Base-by-base conservation (phyloP, 257 asterid species). In the Dorcoceras hygrometricum region DNA sequence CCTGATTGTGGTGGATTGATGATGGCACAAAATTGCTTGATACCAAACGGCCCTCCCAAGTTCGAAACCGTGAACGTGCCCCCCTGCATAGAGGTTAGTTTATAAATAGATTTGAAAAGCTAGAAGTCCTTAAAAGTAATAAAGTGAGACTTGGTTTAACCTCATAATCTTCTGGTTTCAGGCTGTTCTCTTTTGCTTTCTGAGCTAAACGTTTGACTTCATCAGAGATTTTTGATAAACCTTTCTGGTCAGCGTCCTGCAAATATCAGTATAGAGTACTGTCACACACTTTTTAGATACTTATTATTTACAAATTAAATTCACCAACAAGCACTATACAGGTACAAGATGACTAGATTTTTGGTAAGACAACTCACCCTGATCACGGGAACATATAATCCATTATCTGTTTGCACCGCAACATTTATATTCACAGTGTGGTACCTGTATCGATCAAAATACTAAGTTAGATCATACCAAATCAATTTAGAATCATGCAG, bases 171-270 rank as follows among this genome's bases (percentile, higher is more conserved):
- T 83, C 90, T 29, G 99, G 98, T 79, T 87, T 90, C 72, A 94
- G 82, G 75, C 84, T 94, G 86, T 90, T 94, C 14, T 82, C 95
- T 73, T 69, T 87, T 23, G 99, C 99, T 73, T 81, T 94, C 75
- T 82, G 89, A 65, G 99, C 98, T 54, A 94, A 66, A 65, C 71
- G 71, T 73, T 86, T 90, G 48, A 94, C 98, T 80, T 94, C 98
- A 68, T 94, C 93, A n/a, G 89, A 76, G 58, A 94, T 89, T 64
- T 59, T 79, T 8, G 96, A 83, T 48, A 94, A 76, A 57, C 99
- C 96, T 83, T 90, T 94, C 91, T 90, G 89, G 83, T 94, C 99
- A 56, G 96, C 97, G 50, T 94, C 98, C 99, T 94, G 86, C 73
- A 70, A 73, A 71, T 61, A 62, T 76, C 64, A 39, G 73, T 16